Percentiles rank a stretch among this genome's conserved stretches.
Evolutionary conservation across 345 rosid genomes (phyloP).

Genomic region (Sonneratia alba): DNA sequence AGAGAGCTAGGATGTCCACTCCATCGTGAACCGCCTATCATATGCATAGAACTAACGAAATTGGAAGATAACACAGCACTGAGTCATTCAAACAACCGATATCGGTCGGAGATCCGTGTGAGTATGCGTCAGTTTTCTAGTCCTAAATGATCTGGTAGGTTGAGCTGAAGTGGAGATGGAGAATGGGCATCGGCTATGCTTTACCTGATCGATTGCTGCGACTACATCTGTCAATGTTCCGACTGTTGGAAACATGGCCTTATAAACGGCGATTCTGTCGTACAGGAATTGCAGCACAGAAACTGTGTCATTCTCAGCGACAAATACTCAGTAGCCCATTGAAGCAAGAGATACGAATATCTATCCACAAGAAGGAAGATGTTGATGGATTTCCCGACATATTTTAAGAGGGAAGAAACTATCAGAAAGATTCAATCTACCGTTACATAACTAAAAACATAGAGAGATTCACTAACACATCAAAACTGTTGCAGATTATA

Average conservation of each 20-base stretch:
- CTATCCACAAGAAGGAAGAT: neutral
- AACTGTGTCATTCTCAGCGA: neutral
- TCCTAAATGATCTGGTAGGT: neutral
- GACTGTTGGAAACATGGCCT: slow-evolving; percentile 67
- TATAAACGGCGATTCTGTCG: slow-evolving; percentile 69
- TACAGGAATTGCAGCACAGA: neutral
- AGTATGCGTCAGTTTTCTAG: no score
- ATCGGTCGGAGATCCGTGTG: no score
- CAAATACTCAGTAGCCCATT: neutral
- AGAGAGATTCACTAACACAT: neutral
- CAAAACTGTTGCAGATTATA: neutral
- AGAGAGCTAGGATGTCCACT: slow-evolving; percentile 52
- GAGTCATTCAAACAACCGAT: no score
- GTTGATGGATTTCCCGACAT: neutral
- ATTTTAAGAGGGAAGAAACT: neutral
- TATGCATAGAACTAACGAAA: neutral
- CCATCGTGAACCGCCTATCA: slow-evolving; percentile 59
- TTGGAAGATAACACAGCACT: no score
- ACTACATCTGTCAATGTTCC: slow-evolving; percentile 72
- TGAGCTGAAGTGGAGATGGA: neutral
- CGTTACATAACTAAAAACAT: no score
- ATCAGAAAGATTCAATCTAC: neutral
- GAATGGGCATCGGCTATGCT: neutral
- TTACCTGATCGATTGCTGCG: slow-evolving; percentile 87
- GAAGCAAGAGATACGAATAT: neutral